Conservation (phyloP, 2,329 filamentous ascomycete genomes). For the Pseudocercospora ulei region DNA sequence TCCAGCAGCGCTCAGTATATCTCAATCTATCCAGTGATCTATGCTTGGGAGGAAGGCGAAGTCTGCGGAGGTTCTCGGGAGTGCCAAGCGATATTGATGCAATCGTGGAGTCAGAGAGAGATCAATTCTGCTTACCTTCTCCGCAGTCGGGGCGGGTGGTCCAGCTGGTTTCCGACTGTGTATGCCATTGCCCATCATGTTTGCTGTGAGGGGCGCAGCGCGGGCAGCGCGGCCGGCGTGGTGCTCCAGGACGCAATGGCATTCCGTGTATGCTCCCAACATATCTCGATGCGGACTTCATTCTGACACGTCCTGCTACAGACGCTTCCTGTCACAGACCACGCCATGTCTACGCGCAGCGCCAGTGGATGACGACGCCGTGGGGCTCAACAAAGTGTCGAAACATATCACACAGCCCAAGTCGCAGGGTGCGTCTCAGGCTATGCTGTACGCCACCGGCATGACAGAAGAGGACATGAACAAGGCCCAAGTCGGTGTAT, state of each 20-base stretch:
- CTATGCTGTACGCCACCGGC: constrained; percentile 96
- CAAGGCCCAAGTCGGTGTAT: constrained; percentile 96
- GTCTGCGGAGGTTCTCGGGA: neutral
- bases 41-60: neutral
- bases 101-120: too few species aligned
- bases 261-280: constrained; percentile 13
- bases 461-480: constrained; percentile 77
- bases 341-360: constrained; percentile 21
- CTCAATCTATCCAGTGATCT: too few species aligned
- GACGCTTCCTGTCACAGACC: constrained; percentile 13
- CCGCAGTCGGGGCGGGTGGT: constrained; percentile 3
- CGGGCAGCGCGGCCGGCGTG: constrained; percentile 21
- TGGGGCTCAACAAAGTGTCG: constrained; percentile 70
- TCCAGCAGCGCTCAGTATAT: too few species aligned
- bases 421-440: constrained; percentile 94
- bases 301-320: constrained; percentile 4
- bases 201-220: constrained; percentile 14
- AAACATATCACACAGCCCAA: constrained; percentile 86
- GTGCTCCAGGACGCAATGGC: constrained; percentile 24
- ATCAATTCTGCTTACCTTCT: constrained; percentile 4
- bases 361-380: constrained; percentile 23
- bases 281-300: neutral
- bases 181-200: constrained; percentile 14
- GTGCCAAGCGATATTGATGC: constrained; percentile 1
- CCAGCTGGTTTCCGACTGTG: constrained; percentile 2